Evolutionary conservation across 1,284 basidiomycete genomes (phyloP), one percentile per base, ranked within the genome.

Genomic region (Leccinum griseonigrum): DNA sequence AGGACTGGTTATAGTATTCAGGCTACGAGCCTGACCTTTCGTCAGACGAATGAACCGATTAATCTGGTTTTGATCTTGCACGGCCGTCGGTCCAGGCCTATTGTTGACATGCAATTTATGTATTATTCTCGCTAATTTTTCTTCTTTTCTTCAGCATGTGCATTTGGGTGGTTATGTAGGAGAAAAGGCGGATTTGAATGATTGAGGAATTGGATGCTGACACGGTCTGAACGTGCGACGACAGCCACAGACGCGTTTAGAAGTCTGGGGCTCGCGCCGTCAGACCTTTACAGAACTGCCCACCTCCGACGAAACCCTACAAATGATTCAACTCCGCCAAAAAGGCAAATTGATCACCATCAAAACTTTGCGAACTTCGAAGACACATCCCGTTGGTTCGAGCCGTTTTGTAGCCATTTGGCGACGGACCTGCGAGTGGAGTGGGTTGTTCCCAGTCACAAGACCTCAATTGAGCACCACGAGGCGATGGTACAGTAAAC

Each of bases 401-500:
- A 18, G 29, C 53, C 53, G 32, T 54, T 16, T 14, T 34, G 53
- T 36, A 4, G 38, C 38, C 38, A 4, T 48, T 46, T 28, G n/a
- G 58, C 58, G 31, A 51, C 38, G 58, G 38, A 61, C 43, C 1
- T 60, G 34, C 43, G 2, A 56, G 58, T 59, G 58, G 58, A 11
- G 10, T 48, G 46, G 46, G 43, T 13, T 22, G 36, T 18, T 32
- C 10, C 29, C 18, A 16, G 34, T 40, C 29, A 54, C n/a, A 54
- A 54, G 53, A 54, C 53, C 32, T n/a, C 32, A 31, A n/a, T 29
- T 31, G 10, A 31, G 26, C 50, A 52, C 22, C 28, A 26, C 50
- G 50, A 52, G 50, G 50, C 22, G 16, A n/a, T 26, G 29, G 51
- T n/a, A 26, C 22, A 28, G 22, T 10, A 48, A 38, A n/a, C 58